Base-by-base conservation (phyloP, 441 rosid genomes). In the Adansonia gregorii region DNA sequence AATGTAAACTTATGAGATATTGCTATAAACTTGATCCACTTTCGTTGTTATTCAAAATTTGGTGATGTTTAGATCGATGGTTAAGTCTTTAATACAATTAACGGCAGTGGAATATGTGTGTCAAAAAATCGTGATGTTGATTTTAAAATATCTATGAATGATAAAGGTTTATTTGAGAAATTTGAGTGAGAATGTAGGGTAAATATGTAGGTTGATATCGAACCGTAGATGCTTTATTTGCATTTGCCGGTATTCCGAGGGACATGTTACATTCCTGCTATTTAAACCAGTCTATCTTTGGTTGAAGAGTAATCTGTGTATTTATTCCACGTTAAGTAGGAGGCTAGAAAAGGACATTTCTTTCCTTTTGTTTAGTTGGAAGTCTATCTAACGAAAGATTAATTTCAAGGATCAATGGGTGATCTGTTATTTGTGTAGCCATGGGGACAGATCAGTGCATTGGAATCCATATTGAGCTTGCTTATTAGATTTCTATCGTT, bases 401-500 rank as follows among this genome's bases (percentile, higher is more conserved):
- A 31, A 31, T 15, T 63, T 63, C 20, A 6, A 63, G 35, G 67
- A 45, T 31, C 19, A 31, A 15, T 15, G 19, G 19, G 43, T 63
- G 46, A 35, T 31, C 35, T 59, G 15, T 22, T 59, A 63, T 19
- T 63, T 63, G 45, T 31, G 45, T 63, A 31, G 67, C 67, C 67
- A 6, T 14, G 8, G 67, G 39, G 9, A 63, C 19, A 35, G 11
- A 63, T 63, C 67, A 14, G 20, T 63, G 43, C 46, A 14, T 63
- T 63, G 46, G 10, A 14, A 1, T 31, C 31, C 19, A 14, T 31
- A 35, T 35, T 31, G 46, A 63, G 45, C 67, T 14, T 63, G 20
- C 20, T 31, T 63, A 6, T 72, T 55, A 43, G 17, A 49, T 71
- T 51, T 6, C 45, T 41, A 6, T 41, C 55, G 9, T 39, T 61